Base-by-base conservation (phyloP, 768 basidiomycete species). In the Tricholoma hemisulphureum region DNA sequence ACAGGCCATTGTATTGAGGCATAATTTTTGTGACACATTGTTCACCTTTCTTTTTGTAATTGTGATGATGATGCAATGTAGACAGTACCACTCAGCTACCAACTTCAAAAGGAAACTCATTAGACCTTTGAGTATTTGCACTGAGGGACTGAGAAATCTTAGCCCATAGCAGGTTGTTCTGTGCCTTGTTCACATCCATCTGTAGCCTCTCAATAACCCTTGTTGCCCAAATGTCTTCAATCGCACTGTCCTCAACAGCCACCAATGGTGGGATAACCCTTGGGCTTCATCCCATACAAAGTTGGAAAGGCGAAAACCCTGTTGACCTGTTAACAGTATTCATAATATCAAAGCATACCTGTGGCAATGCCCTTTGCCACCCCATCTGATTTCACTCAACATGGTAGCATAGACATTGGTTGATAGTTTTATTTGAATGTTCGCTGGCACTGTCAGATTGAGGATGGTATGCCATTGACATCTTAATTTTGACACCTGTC, bases 11-110 rank as follows among this genome's bases (percentile, higher is more conserved):
- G 14, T 50, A 73, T 0, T 65, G 55, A 0, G 71, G 72, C 67
- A 80, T 73, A 49, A 77, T 77, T 41, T 80, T 79, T 0, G 74
- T 71, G 0, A 70, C 68, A 0, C 65, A 62, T 3, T 64, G 61
- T 3, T 64, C 61, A 1, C 65, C 67, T 8, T 41, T 46, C 0
- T 55, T 21, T 28, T 63, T 65, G 53, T 69, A 76, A 1, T 69
- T 57, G 3, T 53, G 52, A 0, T 61, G 16, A 0, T 63, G 56
- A 28, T 75, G 51, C 1, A 63, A 54, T 0, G 70, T 75, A 1
- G 66, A 67, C 1, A 78, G 57, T 45, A 73, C 55, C 1, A 79
- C 73, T 0, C 16, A 37, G 28, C 75, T 67, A 0, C 60, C 57
- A 1, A 55, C 28, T 9, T 37, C 23, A 32, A 52, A 58, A 10